Percentiles rank a stretch among this genome's conserved stretches.
Conservation (phyloP, 352 stramenopile species). For the Phytopythium helicoides region DNA sequence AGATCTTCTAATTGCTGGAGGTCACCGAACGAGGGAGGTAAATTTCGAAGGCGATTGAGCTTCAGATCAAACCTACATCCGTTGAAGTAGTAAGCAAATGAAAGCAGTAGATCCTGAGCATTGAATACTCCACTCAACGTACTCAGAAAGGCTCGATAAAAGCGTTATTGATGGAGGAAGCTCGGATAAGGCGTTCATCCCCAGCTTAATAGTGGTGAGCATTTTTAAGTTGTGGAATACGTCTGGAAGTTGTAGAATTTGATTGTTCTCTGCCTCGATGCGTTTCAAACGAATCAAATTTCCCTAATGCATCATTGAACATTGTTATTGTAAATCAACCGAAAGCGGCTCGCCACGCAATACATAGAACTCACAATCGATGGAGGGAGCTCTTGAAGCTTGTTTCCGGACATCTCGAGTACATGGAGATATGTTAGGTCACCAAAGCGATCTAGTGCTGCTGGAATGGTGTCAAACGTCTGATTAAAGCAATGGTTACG, state of each 20-base stretch:
- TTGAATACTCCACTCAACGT: conserved; percentile 9
- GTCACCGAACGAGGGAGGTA: conserved; percentile 46
- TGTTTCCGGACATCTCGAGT: conserved; percentile 57
- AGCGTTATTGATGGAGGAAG: conserved; percentile 54
- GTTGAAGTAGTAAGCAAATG: too few relatives aligned
- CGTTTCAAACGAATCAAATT: conserved; percentile 52
- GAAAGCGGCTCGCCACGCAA: neutral
- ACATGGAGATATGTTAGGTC: conserved; percentile 36
- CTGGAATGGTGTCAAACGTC: conserved; percentile 30
- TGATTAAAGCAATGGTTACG: conserved; percentile 43
- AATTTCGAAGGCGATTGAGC: conserved; percentile 53
- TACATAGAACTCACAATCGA: conserved; percentile 46
- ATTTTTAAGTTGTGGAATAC: conserved; percentile 42
- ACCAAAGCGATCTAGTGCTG: conserved; percentile 50
- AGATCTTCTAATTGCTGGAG: conserved; percentile 36
- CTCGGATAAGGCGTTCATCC: conserved; percentile 54
- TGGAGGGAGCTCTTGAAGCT: conserved; percentile 52
- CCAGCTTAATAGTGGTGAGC: conserved; percentile 42
- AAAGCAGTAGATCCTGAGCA: neutral
- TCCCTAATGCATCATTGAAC: conserved; percentile 17
- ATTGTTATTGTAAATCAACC: neutral
- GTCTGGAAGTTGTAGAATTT: conserved; percentile 52
- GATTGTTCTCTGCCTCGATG: conserved; percentile 72
- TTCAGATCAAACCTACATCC: conserved; percentile 58
- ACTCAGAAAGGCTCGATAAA: conserved; percentile 53